Evolutionary conservation across 257 asterid species (phyloP), one percentile per base, ranked within the genome.

Genomic region (Osmanthus fragrans): DNA sequence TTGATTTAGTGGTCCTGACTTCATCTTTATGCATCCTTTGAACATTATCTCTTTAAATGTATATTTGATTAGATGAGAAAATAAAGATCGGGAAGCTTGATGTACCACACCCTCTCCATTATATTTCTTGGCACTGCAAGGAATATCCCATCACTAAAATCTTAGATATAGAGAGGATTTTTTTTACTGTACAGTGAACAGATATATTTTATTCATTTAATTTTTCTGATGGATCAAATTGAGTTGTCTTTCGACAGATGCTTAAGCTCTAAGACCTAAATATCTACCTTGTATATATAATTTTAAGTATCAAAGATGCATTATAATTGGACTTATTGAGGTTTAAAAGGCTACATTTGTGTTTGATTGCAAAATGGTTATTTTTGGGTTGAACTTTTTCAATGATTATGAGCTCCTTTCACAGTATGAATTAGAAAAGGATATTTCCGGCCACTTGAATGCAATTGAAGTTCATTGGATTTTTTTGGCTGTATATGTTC

Each of bases 121-220:
- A 5, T 13, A 45, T 76, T 36, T 30, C 23, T 76, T 37, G 18
- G 71, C 40, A 39, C 23, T 76, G 19, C 73, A 27, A 27, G 19
- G 73, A 75, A 60, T 58, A 37, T 33, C 7, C 37, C 27, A 10
- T 54, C 10, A n/a, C 45, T 13, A 29, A 65, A 37, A 75, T 37
- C 9, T 54, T 36, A 25, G 5, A 49, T 37, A 56, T 45, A 23
- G 40, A 18, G 45, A 47, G 67, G 32, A 86, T 96, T 78, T 96
- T 97, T 98, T 93, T 84, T 65, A 67, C 71, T 67, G 25, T 71
- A 34, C 39, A 29, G 8, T 39, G 42, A 49, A 73, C 45, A 18
- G 64, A 42, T 72, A 12, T 66, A 16, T 63, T 73, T 73, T 74
- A 32, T n/a, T 51, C 10, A 5, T 58, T 27, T 76, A 73, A 40